Evolutionary conservation across 2,329 filamentous ascomycete genomes (phyloP).

Genomic region (Lecanicillium sp.): DNA sequence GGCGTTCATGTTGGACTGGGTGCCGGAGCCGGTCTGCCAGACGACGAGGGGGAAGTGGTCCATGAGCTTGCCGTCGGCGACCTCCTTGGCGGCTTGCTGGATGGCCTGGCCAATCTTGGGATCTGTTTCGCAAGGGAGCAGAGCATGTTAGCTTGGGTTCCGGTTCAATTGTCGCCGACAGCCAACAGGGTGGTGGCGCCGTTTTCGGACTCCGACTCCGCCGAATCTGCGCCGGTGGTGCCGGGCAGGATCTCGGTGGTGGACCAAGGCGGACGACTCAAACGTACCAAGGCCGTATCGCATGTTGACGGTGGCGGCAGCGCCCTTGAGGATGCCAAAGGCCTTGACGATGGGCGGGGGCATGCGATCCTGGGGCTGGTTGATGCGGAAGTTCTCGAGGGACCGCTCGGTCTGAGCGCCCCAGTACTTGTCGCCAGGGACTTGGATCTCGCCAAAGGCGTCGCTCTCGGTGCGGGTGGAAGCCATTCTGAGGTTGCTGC

Average conservation of each 20-base stretch:
- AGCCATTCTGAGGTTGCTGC: constrained; percentile 36
- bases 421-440: constrained; percentile 93
- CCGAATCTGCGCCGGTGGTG: not conserved
- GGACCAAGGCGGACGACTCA: constrained; percentile 1
- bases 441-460: constrained; percentile 95
- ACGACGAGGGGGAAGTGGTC: constrained; percentile 98
- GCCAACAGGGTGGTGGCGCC: too few species aligned
- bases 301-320: constrained; percentile 93
- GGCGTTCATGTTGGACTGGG: constrained; percentile 99
- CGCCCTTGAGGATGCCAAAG: constrained; percentile 96
- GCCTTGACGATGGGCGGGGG: constrained; percentile 85
- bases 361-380: constrained; percentile 98
- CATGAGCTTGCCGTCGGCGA: constrained; percentile 85
- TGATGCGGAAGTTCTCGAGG: constrained; percentile 97
- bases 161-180: too few species aligned
- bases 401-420: constrained; percentile 96
- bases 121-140: constrained; percentile 31
- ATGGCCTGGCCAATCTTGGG: constrained; percentile 88
- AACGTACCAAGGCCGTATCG: constrained; percentile 71
- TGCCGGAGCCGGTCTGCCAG: constrained; percentile 98
- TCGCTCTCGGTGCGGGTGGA: constrained; percentile 82
- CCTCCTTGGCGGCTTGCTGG: constrained; percentile 88
- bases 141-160: not conserved
- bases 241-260: not conserved
- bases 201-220: constrained; percentile 5